A percentile compares a stretch with the other conserved stretches of the same genome.
phyloP scores from a whole-genome alignment of 2,329 filamentous ascomycete genomes.

The Didymella arachidicola region DNA sequence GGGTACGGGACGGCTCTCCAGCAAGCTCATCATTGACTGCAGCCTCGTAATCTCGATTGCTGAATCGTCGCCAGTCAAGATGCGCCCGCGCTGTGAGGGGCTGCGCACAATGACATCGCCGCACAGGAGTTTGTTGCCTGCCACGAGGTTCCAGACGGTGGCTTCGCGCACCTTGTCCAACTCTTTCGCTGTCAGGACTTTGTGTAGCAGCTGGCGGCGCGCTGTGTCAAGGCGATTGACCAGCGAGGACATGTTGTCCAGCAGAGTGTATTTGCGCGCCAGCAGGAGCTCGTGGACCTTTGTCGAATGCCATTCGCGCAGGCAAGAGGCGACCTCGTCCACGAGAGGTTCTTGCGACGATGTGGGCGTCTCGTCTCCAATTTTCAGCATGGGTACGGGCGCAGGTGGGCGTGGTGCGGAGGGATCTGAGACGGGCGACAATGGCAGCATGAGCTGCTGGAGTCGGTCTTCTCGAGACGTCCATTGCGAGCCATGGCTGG shows the following conservation, averaged over 20 bases:
- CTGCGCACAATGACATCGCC: conserved; percentile 96
- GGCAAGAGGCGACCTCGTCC: conserved; percentile 95
- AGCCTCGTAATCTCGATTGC: conserved; percentile 89
- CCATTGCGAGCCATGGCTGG: conserved; percentile 49
- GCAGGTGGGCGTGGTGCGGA: conserved; percentile 80
- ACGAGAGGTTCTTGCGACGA: conserved; percentile 89
- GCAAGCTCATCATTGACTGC: conserved; percentile 94
- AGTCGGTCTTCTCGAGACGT: conserved; percentile 51
- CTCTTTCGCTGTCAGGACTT: conserved; percentile 88
- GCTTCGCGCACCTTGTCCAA: conserved; percentile 81
- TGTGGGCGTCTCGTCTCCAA: conserved; percentile 94
- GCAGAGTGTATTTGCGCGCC: conserved; percentile 77
- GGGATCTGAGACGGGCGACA: conserved; percentile 62
- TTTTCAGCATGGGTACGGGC: conserved; percentile 95
- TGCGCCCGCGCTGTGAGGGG: conserved; percentile 79
- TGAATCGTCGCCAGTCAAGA: conserved; percentile 91
- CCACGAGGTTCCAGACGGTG: conserved; percentile 94
- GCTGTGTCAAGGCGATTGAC: conserved; percentile 85
- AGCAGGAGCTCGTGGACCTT: conserved; percentile 93
- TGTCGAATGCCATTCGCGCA: conserved; percentile 98
- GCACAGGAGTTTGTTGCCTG: conserved; percentile 91
- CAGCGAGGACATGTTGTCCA: conserved; percentile 82
- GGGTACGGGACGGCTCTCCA: conserved; percentile 79
- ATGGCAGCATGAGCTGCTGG: conserved; percentile 49
- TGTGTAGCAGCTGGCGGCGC: conserved; percentile 89